Evolutionary conservation across 306 rosid species (phyloP).

Genomic region (Ormosia semicastrata): DNA sequence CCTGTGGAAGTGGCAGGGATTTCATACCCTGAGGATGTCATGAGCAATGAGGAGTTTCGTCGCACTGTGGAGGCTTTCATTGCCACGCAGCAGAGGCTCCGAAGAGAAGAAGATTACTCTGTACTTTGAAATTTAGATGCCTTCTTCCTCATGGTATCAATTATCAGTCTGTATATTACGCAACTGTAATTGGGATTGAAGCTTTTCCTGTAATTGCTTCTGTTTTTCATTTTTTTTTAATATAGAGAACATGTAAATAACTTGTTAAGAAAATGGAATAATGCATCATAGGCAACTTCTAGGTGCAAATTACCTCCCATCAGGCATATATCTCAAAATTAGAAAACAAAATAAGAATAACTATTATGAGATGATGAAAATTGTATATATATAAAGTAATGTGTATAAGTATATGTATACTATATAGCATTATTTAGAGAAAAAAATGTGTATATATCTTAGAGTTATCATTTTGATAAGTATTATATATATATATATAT

Average conservation of each 20-base stretch:
- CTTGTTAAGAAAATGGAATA: not conserved
- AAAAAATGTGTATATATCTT: no score
- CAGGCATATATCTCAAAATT: no score
- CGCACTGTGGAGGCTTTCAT: constrained; percentile 78
- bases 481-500: no score
- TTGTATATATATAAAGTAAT: no score
- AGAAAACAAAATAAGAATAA: no score
- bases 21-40: constrained; percentile 49
- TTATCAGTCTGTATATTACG: not conserved
- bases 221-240: not conserved
- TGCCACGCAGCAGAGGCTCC: constrained; percentile 67
- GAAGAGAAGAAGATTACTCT: constrained; percentile 51
- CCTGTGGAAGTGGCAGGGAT: not conserved
- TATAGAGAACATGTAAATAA: not conserved
- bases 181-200: not conserved
- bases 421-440: no score
- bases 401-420: no score
- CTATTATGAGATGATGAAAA: no score
- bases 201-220: not conserved
- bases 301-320: no score
- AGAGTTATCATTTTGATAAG: no score
- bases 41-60: constrained; percentile 86
- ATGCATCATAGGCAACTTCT: no score
- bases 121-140: not conserved
- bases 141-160: not conserved